Base-by-base conservation (phyloP, 441 rosid genomes). In the Isatis lusitanica region DNA sequence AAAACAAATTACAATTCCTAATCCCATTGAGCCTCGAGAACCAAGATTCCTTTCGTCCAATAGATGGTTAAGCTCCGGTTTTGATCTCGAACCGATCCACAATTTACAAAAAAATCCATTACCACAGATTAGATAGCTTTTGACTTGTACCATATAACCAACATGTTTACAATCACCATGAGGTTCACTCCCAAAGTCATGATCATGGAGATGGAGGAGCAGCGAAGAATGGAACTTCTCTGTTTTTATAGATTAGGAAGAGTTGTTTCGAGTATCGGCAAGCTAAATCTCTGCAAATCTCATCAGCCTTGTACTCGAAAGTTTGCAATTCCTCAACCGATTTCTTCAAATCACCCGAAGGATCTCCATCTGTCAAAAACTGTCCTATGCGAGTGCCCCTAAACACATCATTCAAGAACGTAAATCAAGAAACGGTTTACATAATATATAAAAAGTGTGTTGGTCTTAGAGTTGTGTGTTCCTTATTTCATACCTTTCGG, bases 181-280 rank as follows among this genome's bases (percentile, higher is more conserved):
- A 53, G 6, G 17, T 9, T 63, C 63, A 52, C 26, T 18, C n/a
- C 11, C 26, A 8, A 17, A 55, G 30, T 76, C 12, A 70, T 63
- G 72, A 28, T 76, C 7, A 76, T 55, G 80, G 58, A 65, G 84
- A 73, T 56, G 87, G 64, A 3, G 71, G 71, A 56, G 17, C 47
- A 66, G 52, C 73, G 50, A 87, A 89, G 50, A 77, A 81, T 16
- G 85, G 90, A 78, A 84, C 91, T 79, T 90, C 90, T 68, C 82
- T 79, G 74, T 82, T 85, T 70, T 79, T 75, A 72, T 82, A 93
- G 63, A 93, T 90, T 73, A 79, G 66, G 28, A 89, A 92, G 78
- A 92, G 72, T 57, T 93, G 97, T 78, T 83, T 90, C 1, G 95
- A 88, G 78, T 93, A 90, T 57, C 7, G 6, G 8, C 4, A 0